phyloP scores from a whole-genome alignment of 805 yeast species.

The Isabelozyma heimii region DNA sequence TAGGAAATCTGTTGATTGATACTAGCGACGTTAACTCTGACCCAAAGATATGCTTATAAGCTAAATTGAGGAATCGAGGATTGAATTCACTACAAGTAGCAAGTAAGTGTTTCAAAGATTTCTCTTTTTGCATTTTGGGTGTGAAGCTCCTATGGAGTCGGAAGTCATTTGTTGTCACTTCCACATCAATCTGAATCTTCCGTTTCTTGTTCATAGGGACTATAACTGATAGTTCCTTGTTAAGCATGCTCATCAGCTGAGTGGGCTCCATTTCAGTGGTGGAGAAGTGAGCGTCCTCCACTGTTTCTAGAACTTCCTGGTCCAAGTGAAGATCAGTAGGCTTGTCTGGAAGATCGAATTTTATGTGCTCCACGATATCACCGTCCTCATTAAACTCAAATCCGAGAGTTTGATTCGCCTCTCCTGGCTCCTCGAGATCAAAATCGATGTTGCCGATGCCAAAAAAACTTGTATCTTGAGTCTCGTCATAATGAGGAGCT shows the following conservation, averaged over 20 bases:
- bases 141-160: not conserved
- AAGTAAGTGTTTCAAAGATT: not conserved
- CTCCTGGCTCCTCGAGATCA: slow-evolving; percentile 1
- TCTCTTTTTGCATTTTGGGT: not conserved
- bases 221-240: not conserved
- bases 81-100: not conserved
- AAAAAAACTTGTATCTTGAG: not conserved
- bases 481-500: slow-evolving; percentile 1
- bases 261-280: not conserved
- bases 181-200: not conserved
- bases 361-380: slow-evolving; percentile 1
- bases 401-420: slow-evolving; percentile 5
- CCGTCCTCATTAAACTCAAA: slow-evolving; percentile 22
- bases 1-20: not conserved
- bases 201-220: not conserved
- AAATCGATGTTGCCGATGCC: slow-evolving; percentile 1
- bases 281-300: not conserved
- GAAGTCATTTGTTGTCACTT: not conserved
- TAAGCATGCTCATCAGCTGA: not conserved
- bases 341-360: not conserved
- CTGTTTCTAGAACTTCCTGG: not conserved
- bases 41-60: not conserved
- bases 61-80: slow-evolving; percentile 1
- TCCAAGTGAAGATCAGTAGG: not conserved
- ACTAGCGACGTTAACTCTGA: not conserved